Base-by-base conservation (phyloP, 2,329 filamentous ascomycete species). In the Paecilomyces dactylethromorphus region DNA sequence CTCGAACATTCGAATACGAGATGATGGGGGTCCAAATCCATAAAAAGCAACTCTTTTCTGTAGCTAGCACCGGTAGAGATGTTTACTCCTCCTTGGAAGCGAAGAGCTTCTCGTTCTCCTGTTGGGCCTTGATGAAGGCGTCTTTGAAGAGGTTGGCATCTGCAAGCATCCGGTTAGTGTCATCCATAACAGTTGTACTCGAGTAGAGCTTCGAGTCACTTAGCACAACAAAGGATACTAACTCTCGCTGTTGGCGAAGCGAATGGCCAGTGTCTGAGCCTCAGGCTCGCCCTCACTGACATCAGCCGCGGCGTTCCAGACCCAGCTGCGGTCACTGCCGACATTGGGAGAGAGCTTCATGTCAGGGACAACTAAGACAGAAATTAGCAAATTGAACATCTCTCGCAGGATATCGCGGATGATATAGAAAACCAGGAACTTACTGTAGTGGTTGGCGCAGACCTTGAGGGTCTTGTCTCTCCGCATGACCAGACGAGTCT, bases 381-480 rank as follows among this genome's bases (percentile, higher is more conserved):
- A 51, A 53, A 60, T 70, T 56, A 74, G 63, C 56, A 68, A 49
- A 55, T 51, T 51, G 22, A 53, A 58, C 58, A 49, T 33, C 32
- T 33, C 8, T 13, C 32, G 8, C 24, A 3, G 5, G 24, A 26
- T 26, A 26, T 26, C 5, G 24, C 24, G 24, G 24, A 26, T 52
- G 33, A 35, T 26, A 33, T 39, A 39, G 32, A 18, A 31, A 50
- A 22, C 21, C 21, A 4, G 22, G 21, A 32, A 81, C 89, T 71
- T 87, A 96, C 92, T 88, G 81, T 99, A 99, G 85, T 99, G 94
- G 84, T 99, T 99, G 75, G 94, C 94, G 88, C 94, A 99, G 79
- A 99, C 94, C 86, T 99, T 99, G 81, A 97, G 87, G 62, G 94
- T 99, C 91, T 97, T 97, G 84, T 99, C 94, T 76, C 94, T 87